Evolutionary conservation across 768 basidiomycete genomes (phyloP).

Genomic region (Mycena polygramma): DNA sequence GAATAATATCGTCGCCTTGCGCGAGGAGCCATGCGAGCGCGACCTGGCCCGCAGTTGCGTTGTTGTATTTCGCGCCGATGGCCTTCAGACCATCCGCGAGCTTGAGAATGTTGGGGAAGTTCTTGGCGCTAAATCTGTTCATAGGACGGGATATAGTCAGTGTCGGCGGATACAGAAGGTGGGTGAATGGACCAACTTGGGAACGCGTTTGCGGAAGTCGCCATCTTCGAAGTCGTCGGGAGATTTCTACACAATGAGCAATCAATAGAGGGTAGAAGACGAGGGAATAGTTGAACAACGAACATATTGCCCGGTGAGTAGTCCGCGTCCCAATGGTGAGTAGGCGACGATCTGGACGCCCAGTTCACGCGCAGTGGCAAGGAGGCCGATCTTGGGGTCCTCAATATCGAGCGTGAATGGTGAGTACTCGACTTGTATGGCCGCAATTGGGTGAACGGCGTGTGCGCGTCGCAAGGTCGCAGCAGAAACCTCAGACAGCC

Average conservation of each 20-base stretch:
- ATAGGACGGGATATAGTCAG: neutral
- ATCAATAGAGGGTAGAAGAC: neutral
- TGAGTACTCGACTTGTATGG: conserved; percentile 64
- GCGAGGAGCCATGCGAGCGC: conserved; percentile 64
- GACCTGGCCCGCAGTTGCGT: conserved; percentile 59
- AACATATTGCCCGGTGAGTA: conserved; percentile 61
- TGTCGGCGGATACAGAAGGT: conserved; percentile 5
- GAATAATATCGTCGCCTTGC: conserved; percentile 60
- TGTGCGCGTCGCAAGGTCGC: conserved; percentile 62
- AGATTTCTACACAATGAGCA: conserved; percentile 45
- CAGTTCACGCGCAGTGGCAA: neutral
- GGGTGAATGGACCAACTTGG: conserved; percentile 40
- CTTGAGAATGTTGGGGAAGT: conserved; percentile 61
- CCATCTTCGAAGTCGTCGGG: conserved; percentile 53
- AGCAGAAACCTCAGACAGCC: conserved; percentile 65
- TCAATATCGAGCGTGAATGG: conserved; percentile 41
- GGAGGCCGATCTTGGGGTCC: neutral
- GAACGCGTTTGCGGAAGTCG: conserved; percentile 55
- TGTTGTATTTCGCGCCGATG: conserved; percentile 53
- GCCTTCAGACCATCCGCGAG: conserved; percentile 54
- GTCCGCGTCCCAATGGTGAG: conserved; percentile 63
- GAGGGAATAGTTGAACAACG: conserved; percentile 25
- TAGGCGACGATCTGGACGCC: conserved; percentile 43
- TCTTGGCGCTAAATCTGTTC: conserved; percentile 49
- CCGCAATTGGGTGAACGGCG: conserved; percentile 62